Conservation (phyloP, 345 rosid genomes). For the Lumnitzera racemosa region DNA sequence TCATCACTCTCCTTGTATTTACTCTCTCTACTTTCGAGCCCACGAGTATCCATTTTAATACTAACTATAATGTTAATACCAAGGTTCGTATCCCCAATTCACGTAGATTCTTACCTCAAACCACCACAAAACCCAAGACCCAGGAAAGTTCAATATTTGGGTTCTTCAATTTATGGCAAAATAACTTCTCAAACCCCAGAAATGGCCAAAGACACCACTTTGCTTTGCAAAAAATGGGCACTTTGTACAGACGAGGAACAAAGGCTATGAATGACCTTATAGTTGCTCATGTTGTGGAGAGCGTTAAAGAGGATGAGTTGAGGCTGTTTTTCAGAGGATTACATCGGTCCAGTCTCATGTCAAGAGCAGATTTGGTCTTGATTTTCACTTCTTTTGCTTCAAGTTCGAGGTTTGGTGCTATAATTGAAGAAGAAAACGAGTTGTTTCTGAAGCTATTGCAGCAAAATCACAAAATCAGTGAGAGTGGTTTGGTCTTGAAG, state of each 20-base stretch:
- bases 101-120: constrained; percentile 18
- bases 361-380: constrained; percentile 56
- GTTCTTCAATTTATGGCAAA: neutral
- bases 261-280: constrained; percentile 46
- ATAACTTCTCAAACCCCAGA: constrained; percentile 1
- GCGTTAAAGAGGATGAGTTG: constrained; percentile 39
- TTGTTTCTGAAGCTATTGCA: constrained; percentile 54
- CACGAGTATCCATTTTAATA: neutral
- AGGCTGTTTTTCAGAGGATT: constrained; percentile 53
- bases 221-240: constrained; percentile 69
- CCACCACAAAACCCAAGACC: neutral
- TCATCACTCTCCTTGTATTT: constrained; percentile 70
- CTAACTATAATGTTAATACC: neutral
- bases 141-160: neutral
- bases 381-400: constrained; percentile 31
- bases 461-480: constrained; percentile 16
- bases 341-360: constrained; percentile 60
- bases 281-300: constrained; percentile 58
- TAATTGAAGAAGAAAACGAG: constrained; percentile 57
- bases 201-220: constrained; percentile 1
- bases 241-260: constrained; percentile 49
- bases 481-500: constrained; percentile 18
- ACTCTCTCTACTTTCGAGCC: constrained; percentile 90
- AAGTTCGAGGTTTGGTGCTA: constrained; percentile 19
- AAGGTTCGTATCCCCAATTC: constrained; percentile 12